Conservation (phyloP, 768 basidiomycete species). For the Suillus subalutaceus region DNA sequence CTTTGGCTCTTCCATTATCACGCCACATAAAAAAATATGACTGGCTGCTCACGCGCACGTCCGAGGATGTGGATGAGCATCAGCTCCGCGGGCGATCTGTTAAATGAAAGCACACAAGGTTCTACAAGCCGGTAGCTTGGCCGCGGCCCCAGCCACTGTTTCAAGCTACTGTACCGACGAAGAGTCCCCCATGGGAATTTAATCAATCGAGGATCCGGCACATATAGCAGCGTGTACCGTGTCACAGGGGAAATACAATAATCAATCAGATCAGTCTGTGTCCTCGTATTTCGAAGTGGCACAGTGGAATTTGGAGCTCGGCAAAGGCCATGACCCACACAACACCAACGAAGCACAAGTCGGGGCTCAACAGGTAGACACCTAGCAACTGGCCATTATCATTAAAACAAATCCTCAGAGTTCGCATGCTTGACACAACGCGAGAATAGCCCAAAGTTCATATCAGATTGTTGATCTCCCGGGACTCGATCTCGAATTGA, state of each 20-base stretch:
- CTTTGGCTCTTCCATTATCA: neutral
- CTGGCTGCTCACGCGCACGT: neutral
- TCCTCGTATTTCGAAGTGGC: neutral
- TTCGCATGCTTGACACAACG: neutral
- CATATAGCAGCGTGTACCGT: neutral
- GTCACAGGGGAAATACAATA: neutral
- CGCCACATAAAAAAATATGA: neutral
- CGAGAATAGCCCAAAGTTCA: neutral
- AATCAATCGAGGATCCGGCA: neutral
- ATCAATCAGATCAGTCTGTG: neutral
- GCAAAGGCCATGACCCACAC: neutral
- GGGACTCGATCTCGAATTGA: neutral
- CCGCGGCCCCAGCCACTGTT: neutral
- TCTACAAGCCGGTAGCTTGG: neutral
- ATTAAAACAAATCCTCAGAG: neutral
- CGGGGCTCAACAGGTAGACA: neutral
- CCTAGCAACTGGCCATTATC: neutral
- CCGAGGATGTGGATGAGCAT: neutral
- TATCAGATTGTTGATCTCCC: neutral
- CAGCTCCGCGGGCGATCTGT: constrained; percentile 1
- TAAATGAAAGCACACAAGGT: neutral
- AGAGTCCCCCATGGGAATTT: neutral
- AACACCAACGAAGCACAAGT: neutral
- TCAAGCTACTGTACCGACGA: neutral
- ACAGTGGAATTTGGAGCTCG: neutral